Base-by-base conservation (phyloP, 441 rosid species). In the Gossypium davidsonii region DNA sequence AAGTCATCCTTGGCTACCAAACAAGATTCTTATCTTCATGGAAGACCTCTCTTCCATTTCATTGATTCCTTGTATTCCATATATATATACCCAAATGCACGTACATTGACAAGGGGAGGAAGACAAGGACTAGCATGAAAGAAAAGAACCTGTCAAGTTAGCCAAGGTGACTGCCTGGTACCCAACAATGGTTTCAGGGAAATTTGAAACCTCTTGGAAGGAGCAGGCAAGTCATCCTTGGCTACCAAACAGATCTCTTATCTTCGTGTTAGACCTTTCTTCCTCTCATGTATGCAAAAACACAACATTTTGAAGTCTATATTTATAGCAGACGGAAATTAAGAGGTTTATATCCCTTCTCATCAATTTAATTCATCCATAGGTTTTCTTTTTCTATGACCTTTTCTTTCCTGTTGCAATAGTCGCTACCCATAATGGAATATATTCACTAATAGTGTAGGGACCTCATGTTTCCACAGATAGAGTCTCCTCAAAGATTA, bases 91-190 rank as follows among this genome's bases (percentile, higher is more conserved):
- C 34, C 1, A 31, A 31, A 4, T 4, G 49, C 49, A 11, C 49
- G 49, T 44, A 44, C 14, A 9, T 44, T 44, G n/a, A 44, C 49
- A 11, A 9, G 42, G 52, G 39, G 58, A 69, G 66, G 79, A 69
- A 79, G 73, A 83, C 59, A 76, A 75, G 72, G 31, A 60, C 80
- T 83, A 25, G 68, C 83, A 77, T 75, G 86, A 75, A 31, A 74
- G 73, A 75, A 56, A 77, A 72, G 79, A 72, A 73, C n/a, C 73
- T 56, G 77, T 74, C 70, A 34, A 25, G 65, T 12, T 75, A 64
- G 82, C 84, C 76, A 79, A 79, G 79, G 73, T 26, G 76, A 76
- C 69, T 79, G 82, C 84, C 79, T 73, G 77, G n/a, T 7, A n/a
- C 52, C 71, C 25, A 53, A 1, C 66, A 3, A 68, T 23, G 71